These are phyloP conservation scores for Colletotrichum tamarilloi DNA, from an alignment of 2,329 filamentous ascomycete genomes.

Conservation along the genomic window DNA sequence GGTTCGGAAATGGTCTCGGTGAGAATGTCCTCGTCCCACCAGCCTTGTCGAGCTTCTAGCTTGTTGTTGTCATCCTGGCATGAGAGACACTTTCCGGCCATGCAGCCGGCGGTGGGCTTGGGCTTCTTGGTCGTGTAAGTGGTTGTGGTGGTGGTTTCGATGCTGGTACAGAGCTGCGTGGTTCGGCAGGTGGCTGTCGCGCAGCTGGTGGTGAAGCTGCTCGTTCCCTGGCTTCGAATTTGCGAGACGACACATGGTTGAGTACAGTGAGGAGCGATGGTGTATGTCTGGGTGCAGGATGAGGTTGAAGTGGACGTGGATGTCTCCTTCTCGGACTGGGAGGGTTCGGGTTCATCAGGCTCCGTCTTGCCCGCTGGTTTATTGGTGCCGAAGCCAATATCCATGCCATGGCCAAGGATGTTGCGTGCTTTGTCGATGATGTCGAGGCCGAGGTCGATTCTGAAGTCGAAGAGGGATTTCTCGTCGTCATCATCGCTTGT, in stretches of 20 bases:
- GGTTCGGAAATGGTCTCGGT: constrained; percentile 7
- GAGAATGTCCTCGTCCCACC: constrained; percentile 28
- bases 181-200: constrained; percentile 26
- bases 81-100: constrained; percentile 11
- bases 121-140: constrained; percentile 26
- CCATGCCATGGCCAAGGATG: constrained; percentile 9
- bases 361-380: background rate
- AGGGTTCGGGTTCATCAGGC: constrained; percentile 19
- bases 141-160: constrained; percentile 23
- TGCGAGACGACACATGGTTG: constrained; percentile 30
- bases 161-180: constrained; percentile 22
- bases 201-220: constrained; percentile 31
- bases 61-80: constrained; percentile 1
- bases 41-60: background rate
- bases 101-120: background rate
- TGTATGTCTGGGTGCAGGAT: constrained; percentile 25
- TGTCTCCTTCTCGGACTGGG: background rate
- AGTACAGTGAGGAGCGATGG: constrained; percentile 33
- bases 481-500: background rate
- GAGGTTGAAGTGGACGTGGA: background rate
- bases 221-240: constrained; percentile 1
- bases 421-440: background rate
- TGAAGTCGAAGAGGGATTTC: background rate
- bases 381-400: background rate
- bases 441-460: constrained; percentile 6